These are phyloP conservation scores for Fusarium sulawesiense DNA, from an alignment of 2,329 filamentous ascomycete species.

Conservation along the genomic window DNA sequence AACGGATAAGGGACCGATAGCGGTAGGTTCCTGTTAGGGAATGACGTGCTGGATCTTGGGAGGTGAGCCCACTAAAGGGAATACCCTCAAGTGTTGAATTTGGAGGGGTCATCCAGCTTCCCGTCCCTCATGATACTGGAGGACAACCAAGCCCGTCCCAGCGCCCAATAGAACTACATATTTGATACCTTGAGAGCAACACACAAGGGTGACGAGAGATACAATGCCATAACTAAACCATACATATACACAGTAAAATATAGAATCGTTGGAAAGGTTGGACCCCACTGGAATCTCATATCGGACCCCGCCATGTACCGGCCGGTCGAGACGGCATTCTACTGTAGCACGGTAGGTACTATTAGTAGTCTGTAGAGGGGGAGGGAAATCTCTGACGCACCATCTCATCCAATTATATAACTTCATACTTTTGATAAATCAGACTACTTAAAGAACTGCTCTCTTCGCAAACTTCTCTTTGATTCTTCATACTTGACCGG, in stretches of 20 bases:
- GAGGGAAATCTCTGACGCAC: conserved; percentile 32
- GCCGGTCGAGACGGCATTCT: conserved; percentile 14
- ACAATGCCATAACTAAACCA: not conserved
- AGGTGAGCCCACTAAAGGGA: conserved; percentile 19
- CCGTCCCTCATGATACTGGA: not conserved
- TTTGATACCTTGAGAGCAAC: not conserved
- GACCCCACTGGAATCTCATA: conserved; percentile 7
- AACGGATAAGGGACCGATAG: conserved; percentile 26
- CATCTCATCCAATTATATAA: conserved; percentile 1
- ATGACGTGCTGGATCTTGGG: conserved; percentile 39
- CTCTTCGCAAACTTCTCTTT: not conserved
- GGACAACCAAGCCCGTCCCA: not conserved
- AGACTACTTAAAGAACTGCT: not conserved
- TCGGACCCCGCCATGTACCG: conserved; percentile 40
- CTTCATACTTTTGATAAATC: not conserved
- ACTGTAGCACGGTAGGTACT: not conserved
- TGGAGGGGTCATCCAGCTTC: conserved; percentile 28
- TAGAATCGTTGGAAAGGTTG: not conserved
- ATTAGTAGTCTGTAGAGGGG: not conserved
- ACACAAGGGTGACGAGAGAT: not conserved
- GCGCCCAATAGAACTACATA: not conserved
- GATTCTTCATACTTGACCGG: not conserved
- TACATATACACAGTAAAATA: not conserved
- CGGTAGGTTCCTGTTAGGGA: conserved; percentile 2
- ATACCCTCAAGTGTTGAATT: not conserved